A percentile compares a stretch with the other conserved stretches of the same genome.
These are phyloP conservation scores for Trichomonas vaginalis DNA, from an alignment of 208 protist species.

Conservation along the genomic window DNA sequence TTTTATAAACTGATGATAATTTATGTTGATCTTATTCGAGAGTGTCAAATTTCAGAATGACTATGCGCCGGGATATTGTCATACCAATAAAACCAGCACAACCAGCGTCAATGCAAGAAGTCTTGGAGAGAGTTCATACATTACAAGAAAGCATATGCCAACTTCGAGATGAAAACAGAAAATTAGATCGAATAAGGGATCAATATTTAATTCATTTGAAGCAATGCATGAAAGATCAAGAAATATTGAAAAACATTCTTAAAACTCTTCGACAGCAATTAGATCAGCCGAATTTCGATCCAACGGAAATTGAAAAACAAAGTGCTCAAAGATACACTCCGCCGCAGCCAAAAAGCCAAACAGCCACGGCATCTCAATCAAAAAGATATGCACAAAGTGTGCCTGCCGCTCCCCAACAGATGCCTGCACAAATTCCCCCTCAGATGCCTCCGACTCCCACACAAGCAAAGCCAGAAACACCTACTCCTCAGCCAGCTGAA, in stretches of 20 bases:
- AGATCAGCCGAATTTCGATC: not conserved
- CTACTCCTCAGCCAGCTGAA: too few species aligned
- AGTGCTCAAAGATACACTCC: not conserved
- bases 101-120: not conserved
- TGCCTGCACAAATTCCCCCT: not conserved
- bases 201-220: not conserved
- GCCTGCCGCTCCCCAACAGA: not conserved
- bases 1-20: too few species aligned
- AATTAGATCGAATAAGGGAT: not conserved
- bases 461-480: not conserved
- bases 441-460: not conserved
- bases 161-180: not conserved
- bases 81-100: not conserved
- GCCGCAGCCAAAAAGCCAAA: not conserved
- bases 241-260: not conserved
- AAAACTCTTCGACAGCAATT: not conserved
- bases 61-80: not conserved
- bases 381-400: not conserved
- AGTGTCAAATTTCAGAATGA: not conserved
- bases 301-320: not conserved
- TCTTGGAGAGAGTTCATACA: not conserved
- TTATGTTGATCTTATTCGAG: too few species aligned
- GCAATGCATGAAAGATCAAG: not conserved
- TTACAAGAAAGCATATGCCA: not conserved
- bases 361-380: not conserved